phyloP scores from a whole-genome alignment of 1,284 basidiomycete genomes.

The Mycena sp. region DNA sequence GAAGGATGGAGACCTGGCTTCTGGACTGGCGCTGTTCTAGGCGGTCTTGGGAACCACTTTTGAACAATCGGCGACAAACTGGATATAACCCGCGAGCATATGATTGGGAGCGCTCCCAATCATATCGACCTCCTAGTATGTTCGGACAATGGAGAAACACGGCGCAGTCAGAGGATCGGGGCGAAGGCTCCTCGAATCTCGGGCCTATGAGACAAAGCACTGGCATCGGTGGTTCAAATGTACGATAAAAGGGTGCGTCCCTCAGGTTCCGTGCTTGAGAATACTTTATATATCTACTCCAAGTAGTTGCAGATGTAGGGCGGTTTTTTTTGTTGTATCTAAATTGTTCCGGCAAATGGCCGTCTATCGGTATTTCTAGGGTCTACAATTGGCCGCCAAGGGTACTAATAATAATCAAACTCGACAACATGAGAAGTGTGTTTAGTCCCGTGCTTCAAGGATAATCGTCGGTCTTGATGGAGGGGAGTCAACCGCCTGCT shows the following conservation, averaged over 20 bases:
- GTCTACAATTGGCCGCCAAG: conserved; percentile 3
- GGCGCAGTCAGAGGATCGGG: conserved; percentile 57
- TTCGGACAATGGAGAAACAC: conserved; percentile 34
- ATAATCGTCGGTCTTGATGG: conserved; percentile 25
- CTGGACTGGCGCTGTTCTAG: conserved; percentile 80
- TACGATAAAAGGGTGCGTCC: conserved; percentile 46
- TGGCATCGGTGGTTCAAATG: conserved; percentile 75
- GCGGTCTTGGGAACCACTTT: conserved; percentile 71
- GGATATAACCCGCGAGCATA: conserved; percentile 38
- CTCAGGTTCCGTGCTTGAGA: background rate
- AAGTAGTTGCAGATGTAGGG: background rate
- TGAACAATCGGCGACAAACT: conserved; percentile 48
- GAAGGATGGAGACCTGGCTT: conserved; percentile 74
- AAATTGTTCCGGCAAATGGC: conserved; percentile 20
- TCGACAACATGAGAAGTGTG: background rate
- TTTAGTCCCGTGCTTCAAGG: conserved; percentile 18
- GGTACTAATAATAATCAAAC: background rate
- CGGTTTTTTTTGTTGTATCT: background rate
- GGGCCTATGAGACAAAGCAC: conserved; percentile 74
- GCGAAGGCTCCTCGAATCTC: conserved; percentile 73
- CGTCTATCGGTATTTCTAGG: conserved; percentile 17
- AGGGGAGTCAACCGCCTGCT: background rate
- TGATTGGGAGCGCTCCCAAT: conserved; percentile 63
- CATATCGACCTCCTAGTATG: conserved; percentile 35
- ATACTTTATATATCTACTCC: background rate